Evolutionary conservation across 208 protist species (phyloP).

Genomic region (Endotrypanum monterogeii): DNA sequence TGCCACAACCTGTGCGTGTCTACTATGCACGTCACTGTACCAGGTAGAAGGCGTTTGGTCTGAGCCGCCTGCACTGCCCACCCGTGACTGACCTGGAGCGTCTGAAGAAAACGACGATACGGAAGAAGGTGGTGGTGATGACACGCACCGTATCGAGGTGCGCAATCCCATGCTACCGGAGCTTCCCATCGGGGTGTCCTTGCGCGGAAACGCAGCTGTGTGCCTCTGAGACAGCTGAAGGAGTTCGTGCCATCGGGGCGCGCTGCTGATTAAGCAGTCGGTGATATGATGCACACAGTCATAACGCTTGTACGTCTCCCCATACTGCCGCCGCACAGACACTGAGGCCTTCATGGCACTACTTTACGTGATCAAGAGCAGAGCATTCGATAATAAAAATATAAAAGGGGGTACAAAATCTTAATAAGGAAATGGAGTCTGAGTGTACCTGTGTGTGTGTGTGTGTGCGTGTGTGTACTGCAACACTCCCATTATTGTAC

Average conservation of each 20-base stretch:
- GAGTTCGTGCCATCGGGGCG: neutral
- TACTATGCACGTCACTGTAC: neutral
- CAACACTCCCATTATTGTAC: neutral
- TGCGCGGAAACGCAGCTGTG: neutral
- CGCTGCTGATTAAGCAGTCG: neutral
- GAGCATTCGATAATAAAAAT: neutral
- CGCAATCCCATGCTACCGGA: neutral
- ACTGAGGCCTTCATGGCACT: neutral
- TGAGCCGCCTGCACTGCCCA: neutral
- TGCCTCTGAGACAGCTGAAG: neutral
- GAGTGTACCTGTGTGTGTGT: neutral
- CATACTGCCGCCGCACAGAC: neutral
- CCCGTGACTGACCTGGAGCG: neutral
- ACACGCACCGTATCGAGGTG: neutral
- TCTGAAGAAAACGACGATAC: neutral
- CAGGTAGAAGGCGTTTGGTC: neutral
- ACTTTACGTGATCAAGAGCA: neutral
- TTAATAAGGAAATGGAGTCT: neutral
- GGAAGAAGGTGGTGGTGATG: neutral
- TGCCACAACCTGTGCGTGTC: neutral
- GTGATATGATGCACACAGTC: neutral
- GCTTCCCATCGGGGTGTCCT: neutral
- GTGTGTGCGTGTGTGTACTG: neutral
- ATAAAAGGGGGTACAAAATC: no score
- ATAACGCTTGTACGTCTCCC: no score